A percentile compares a stretch with the other conserved stretches of the same genome.
Evolutionary conservation across 495 filamentous ascomycete genomes (phyloP).

Genomic region (Pyrenula massariospora): DNA sequence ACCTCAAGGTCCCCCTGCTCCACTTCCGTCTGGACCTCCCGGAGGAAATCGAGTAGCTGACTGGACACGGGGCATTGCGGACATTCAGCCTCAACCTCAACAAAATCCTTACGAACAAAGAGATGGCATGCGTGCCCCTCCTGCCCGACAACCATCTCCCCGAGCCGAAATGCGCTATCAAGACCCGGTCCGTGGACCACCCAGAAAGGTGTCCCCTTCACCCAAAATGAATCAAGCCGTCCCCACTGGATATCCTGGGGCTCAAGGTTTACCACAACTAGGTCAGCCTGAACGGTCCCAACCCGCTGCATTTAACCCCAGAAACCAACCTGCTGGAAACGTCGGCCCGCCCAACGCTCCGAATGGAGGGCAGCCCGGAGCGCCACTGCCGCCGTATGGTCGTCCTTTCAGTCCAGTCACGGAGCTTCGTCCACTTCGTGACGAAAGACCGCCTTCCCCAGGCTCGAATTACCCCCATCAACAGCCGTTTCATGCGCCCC

Average conservation of each 20-base stretch:
- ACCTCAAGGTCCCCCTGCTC: slow-evolving; percentile 48
- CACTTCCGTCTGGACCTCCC: slow-evolving; percentile 52
- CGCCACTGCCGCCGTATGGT: slow-evolving; percentile 42
- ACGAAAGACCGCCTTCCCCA: slow-evolving; percentile 75
- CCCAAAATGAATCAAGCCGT: slow-evolving; percentile 46
- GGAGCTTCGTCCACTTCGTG: slow-evolving; percentile 77
- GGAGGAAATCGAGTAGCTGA: slow-evolving; percentile 37
- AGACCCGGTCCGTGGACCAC: slow-evolving; percentile 52
- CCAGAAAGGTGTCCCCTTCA: slow-evolving; percentile 45
- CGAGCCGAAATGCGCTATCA: slow-evolving; percentile 58
- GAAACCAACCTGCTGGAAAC: slow-evolving; percentile 26
- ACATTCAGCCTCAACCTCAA: slow-evolving; percentile 57
- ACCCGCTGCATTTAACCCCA: not conserved
- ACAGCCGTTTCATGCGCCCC: slow-evolving; percentile 62
- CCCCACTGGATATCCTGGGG: slow-evolving; percentile 50
- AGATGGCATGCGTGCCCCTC: slow-evolving; percentile 53
- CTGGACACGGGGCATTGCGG: slow-evolving; percentile 69
- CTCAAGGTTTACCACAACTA: slow-evolving; percentile 49
- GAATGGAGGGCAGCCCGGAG: slow-evolving; percentile 31
- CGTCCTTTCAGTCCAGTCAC: slow-evolving; percentile 63
- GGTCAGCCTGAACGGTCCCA: not conserved
- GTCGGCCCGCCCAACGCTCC: slow-evolving; percentile 44
- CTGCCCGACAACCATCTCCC: slow-evolving; percentile 57
- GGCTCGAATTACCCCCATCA: slow-evolving; percentile 71
- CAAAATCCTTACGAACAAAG: slow-evolving; percentile 68